A percentile compares a stretch with the other conserved stretches of the same genome.
These are phyloP conservation scores for Mrakiaceae sp. DNA, from an alignment of 1,284 basidiomycete genomes.

Conservation along the genomic window DNA sequence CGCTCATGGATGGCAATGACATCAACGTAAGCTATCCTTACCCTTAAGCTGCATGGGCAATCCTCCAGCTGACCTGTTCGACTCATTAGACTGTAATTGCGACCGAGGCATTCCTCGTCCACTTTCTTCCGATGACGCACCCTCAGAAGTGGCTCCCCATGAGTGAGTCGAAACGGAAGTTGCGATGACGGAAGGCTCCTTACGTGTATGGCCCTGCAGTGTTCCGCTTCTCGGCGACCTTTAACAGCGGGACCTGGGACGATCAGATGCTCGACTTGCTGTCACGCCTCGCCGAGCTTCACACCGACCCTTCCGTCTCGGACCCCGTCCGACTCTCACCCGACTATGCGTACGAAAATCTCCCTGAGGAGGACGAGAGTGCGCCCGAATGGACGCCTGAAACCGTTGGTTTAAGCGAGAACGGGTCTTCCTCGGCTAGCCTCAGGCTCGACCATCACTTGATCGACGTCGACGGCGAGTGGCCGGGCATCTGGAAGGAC, in stretches of 20 bases:
- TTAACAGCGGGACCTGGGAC: conserved; percentile 74
- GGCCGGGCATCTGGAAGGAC: conserved; percentile 64
- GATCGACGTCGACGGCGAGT: conserved; percentile 31
- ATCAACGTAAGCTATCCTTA: conserved; percentile 49
- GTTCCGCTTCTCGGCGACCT: conserved; percentile 67
- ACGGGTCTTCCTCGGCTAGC: no score
- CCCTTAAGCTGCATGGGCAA: conserved; percentile 15
- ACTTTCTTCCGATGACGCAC: conserved; percentile 65
- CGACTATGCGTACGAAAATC: conserved; percentile 35
- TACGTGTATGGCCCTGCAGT: conserved; percentile 25
- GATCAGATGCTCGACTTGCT: conserved; percentile 58
- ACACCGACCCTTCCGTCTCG: conserved; percentile 19
- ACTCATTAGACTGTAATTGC: conserved; percentile 52
- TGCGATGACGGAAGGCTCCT: no score
- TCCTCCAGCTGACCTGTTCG: conserved; percentile 14
- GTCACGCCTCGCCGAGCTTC: conserved; percentile 18
- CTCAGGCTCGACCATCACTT: no score
- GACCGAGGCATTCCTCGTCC: conserved; percentile 67
- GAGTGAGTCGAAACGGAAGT: conserved; percentile 20
- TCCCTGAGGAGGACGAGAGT: conserved; percentile 39
- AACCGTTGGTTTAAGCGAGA: conserved; percentile 11
- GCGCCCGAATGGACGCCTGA: not conserved
- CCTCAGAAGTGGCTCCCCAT: conserved; percentile 69
- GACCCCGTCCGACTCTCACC: conserved; percentile 17
- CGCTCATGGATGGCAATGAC: conserved; percentile 54